These are phyloP conservation scores for Cryphonectria radicalis DNA, from an alignment of 2,329 filamentous ascomycete species.

Conservation along the genomic window DNA sequence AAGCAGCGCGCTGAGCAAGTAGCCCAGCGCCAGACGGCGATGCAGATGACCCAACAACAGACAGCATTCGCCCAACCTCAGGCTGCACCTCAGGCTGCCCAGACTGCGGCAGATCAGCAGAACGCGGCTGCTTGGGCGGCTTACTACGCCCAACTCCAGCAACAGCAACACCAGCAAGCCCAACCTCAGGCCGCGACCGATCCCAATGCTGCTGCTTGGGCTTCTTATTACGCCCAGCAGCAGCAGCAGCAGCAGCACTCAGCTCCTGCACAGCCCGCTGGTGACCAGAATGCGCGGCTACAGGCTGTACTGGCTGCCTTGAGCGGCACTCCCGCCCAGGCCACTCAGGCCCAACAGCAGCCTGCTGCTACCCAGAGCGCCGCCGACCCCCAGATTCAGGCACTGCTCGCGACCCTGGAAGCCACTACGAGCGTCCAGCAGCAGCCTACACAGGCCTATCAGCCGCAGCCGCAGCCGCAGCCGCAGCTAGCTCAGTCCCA, in stretches of 20 bases:
- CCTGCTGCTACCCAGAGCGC: constrained; percentile 25
- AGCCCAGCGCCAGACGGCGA: constrained; percentile 28
- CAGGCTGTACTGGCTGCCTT: constrained; percentile 36
- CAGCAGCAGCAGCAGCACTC: constrained; percentile 32
- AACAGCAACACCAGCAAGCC: constrained; percentile 27
- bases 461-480: constrained; percentile 29
- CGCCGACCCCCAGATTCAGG: constrained; percentile 46
- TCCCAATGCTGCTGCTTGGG: constrained; percentile 27
- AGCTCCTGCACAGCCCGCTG: constrained; percentile 30
- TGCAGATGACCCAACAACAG: constrained; percentile 16
- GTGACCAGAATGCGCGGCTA: constrained; percentile 34
- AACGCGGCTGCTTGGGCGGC: constrained; percentile 44
- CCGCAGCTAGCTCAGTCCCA: constrained; percentile 31
- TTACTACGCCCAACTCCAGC: constrained; percentile 45
- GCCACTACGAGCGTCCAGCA: constrained; percentile 11
- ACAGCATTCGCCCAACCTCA: constrained; percentile 16
- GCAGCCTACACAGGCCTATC: constrained; percentile 25
- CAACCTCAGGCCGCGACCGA: constrained; percentile 31
- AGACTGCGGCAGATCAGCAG: constrained; percentile 35
- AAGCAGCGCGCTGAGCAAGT: constrained; percentile 33
- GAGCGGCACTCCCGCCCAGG: constrained; percentile 32
- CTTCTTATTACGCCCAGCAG: constrained; percentile 33
- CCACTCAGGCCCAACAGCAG: constrained; percentile 34
- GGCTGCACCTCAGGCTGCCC: constrained; percentile 25
- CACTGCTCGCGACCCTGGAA: constrained; percentile 48